Conservation (phyloP, 2,329 filamentous ascomycete species). For the Ceratocystis eucalypticola region DNA sequence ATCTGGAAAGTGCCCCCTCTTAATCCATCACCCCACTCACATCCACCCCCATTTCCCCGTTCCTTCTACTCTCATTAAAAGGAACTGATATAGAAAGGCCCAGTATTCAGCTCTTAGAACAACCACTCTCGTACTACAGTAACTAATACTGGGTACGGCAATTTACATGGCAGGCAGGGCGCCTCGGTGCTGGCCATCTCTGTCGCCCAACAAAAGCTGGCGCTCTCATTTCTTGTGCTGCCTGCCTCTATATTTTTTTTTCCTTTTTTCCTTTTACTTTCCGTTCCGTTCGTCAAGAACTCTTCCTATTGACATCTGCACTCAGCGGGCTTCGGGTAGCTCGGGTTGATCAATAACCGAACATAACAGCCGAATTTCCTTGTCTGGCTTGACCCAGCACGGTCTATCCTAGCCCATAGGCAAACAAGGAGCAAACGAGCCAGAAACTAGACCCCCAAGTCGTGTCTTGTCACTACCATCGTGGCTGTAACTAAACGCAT, state of each 20-base stretch:
- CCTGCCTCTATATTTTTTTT: not conserved
- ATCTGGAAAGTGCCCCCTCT: not conserved
- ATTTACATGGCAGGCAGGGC: not conserved
- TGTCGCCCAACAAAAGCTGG: not conserved
- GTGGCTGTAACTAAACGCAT: too few species aligned
- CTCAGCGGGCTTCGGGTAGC: not conserved
- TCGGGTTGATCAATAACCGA: not conserved
- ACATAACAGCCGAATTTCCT: too few species aligned
- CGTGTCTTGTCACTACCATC: too few species aligned
- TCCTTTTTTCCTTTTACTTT: too few species aligned
- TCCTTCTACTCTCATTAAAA: not conserved
- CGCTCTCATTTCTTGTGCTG: not conserved
- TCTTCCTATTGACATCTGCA: not conserved
- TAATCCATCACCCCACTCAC: not conserved
- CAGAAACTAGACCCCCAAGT: too few species aligned
- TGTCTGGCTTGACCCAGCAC: too few species aligned
- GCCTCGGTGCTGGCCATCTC: not conserved
- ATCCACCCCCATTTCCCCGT: not conserved
- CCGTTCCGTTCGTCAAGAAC: not conserved
- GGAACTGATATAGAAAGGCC: constrained; percentile 3
- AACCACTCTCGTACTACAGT: not conserved
- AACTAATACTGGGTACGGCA: not conserved
- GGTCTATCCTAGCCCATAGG: too few species aligned
- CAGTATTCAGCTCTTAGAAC: not conserved
- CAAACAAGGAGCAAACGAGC: too few species aligned